Evolutionary conservation across 495 filamentous ascomycete genomes (phyloP), one percentile per base, ranked within the genome.

Genomic region (Aspergillus nanangensis): DNA sequence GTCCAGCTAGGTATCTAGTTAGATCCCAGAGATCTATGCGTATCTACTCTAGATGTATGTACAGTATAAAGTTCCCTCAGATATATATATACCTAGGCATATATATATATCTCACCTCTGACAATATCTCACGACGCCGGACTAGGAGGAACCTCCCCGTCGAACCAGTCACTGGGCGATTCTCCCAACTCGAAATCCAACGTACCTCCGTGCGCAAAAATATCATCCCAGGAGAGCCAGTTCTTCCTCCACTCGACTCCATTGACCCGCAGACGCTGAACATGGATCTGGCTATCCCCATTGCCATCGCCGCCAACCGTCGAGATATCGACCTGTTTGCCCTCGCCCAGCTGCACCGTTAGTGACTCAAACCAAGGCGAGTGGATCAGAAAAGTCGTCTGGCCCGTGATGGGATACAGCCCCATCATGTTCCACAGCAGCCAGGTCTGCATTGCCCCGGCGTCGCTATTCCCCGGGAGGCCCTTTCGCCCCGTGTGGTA

Each of bases 351-450:
- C 34, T 73, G 57, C 29, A 82, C 72, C 17, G 47, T 69, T 58
- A 81, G 53, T 4, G 64, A 60, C 18, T 66, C 62, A 50, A 82
- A 80, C 76, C 76, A 81, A 0, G 79, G 79, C 4, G 71, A 70
- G 20, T 70, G 67, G 33, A 82, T 74, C 9, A 82, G 56, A 55
- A 79, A 83, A 5, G 72, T 76, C 3, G 75, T 74, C 45, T 79
- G 74, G 1, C 72, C 74, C 0, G 73, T 74, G 25, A 81, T 56
- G 10, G 79, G 78, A 45, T 78, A 82, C 14, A 83, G 57, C 13
- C 79, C 79, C 35, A 81, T 71, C 73, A 80, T 78, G 46, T 80
- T 77, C 77, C 77, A 81, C 10, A 81, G 51, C 8, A 81, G 52
- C 70, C 76, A 82, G n/a, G 69, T 72, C 48, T 80, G 71, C 72